Conservation (phyloP, 23 red algal genomes). For the Gracilariopsis chorda region DNA sequence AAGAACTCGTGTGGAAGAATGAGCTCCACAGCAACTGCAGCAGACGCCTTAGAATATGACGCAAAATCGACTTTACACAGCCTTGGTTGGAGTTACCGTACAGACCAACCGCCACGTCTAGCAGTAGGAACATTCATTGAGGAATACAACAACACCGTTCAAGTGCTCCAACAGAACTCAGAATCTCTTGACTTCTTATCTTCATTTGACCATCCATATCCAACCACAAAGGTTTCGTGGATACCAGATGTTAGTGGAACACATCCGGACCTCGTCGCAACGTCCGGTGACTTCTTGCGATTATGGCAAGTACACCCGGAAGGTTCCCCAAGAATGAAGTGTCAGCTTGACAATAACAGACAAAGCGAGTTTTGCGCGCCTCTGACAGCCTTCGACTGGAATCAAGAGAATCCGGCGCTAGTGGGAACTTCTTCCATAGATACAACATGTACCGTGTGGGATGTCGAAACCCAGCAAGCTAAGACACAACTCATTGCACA, state of each 20-base stretch:
- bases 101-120: conserved; percentile 28
- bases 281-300: conserved; percentile 78
- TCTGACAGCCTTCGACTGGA: conserved; percentile 96
- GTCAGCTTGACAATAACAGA: conserved; percentile 59
- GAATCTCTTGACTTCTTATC: conserved; percentile 38
- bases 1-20: neutral
- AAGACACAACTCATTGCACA: conserved; percentile 97
- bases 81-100: conserved; percentile 45
- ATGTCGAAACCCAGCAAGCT: conserved; percentile 76
- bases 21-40: conserved; percentile 6
- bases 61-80: conserved; percentile 51
- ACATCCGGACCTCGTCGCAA: conserved; percentile 68
- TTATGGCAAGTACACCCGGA: conserved; percentile 61
- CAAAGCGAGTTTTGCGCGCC: conserved; percentile 86
- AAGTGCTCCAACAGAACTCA: conserved; percentile 49
- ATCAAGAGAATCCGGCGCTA: conserved; percentile 69
- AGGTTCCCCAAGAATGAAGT: conserved; percentile 49
- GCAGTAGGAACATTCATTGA: conserved; percentile 62
- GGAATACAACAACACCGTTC: conserved; percentile 69
- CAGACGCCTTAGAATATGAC: conserved; percentile 36
- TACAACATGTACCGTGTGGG: conserved; percentile 96
- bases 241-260: conserved; percentile 72
- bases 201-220: conserved; percentile 76
- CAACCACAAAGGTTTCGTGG: conserved; percentile 85
- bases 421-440: conserved; percentile 90